These are phyloP conservation scores for Kwoniella bestiolae DNA, from an alignment of 768 basidiomycete species.

Conservation along the genomic window DNA sequence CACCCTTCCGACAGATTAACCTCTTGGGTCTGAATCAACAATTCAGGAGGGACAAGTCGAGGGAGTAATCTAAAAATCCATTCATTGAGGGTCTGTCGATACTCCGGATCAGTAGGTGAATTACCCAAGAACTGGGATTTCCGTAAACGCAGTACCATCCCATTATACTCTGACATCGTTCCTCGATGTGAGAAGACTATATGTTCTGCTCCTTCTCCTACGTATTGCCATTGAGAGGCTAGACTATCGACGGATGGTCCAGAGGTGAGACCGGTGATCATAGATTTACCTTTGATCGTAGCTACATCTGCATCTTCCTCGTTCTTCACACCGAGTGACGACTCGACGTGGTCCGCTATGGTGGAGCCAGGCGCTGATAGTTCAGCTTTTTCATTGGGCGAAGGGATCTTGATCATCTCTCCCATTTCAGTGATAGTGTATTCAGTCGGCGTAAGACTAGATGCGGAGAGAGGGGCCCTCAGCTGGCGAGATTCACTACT, in stretches of 20 bases:
- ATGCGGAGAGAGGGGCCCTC: conserved; percentile 9
- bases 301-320: neutral
- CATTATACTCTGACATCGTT: conserved; percentile 62
- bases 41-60: conserved; percentile 66
- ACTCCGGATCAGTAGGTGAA: conserved; percentile 27
- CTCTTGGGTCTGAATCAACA: conserved; percentile 66
- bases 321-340: neutral
- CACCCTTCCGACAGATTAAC: conserved; percentile 64
- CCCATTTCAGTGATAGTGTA: conserved; percentile 32
- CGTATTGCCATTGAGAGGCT: conserved; percentile 68
- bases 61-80: conserved; percentile 72
- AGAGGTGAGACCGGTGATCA: neutral
- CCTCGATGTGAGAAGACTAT: conserved; percentile 84
- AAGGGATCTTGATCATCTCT: conserved; percentile 33
- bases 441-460: conserved; percentile 26
- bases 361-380: neutral
- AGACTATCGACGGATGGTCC: conserved; percentile 25
- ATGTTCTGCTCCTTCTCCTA: conserved; percentile 90
- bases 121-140: conserved; percentile 60
- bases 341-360: neutral
- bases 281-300: conserved; percentile 6
- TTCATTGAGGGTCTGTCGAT: conserved; percentile 58
- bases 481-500: neutral
- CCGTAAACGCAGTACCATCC: conserved; percentile 75
- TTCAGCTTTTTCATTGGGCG: neutral